Conservation (phyloP, 108 stramenopile genomes). For the Nitzschia inconspicua region DNA sequence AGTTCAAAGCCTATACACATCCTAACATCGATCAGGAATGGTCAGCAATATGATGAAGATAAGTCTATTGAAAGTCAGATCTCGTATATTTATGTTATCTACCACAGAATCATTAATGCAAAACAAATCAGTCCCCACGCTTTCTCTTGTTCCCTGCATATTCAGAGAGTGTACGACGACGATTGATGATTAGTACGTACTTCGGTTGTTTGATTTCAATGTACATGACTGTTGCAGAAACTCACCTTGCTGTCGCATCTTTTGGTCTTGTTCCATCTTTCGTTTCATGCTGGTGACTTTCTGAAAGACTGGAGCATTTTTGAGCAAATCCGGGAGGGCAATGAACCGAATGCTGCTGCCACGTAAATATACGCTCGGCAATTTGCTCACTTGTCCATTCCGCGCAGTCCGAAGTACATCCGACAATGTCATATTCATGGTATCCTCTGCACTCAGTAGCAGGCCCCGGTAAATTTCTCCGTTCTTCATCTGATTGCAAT, state of each 20-base stretch:
- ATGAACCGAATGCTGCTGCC: slow-evolving; percentile 94
- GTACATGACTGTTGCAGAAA: neutral
- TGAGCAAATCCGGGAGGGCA: slow-evolving; percentile 92
- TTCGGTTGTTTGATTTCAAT: too few species aligned
- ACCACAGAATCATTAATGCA: too few species aligned
- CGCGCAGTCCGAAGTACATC: slow-evolving; percentile 81
- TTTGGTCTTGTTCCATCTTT: slow-evolving; percentile 69
- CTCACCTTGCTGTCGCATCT: slow-evolving; percentile 33
- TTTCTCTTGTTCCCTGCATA: too few species aligned
- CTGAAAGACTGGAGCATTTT: slow-evolving; percentile 95
- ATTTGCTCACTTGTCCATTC: slow-evolving; percentile 77
- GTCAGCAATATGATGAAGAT: too few species aligned
- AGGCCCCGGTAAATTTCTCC: slow-evolving; percentile 96
- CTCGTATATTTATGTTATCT: too few species aligned
- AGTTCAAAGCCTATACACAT: too few species aligned
- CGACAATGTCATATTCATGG: slow-evolving; percentile 91
- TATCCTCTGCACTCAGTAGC: slow-evolving; percentile 93
- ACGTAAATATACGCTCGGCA: slow-evolving; percentile 85
- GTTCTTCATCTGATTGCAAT: slow-evolving; percentile 73
- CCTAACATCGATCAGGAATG: too few species aligned
- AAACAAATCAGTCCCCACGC: too few species aligned
- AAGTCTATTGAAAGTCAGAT: too few species aligned
- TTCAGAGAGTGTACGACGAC: too few species aligned
- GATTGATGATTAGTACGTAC: too few species aligned
- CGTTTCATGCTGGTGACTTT: slow-evolving; percentile 90